These are phyloP conservation scores for Leptographium procerum DNA, from an alignment of 2,329 filamentous ascomycete genomes.

Conservation along the genomic window DNA sequence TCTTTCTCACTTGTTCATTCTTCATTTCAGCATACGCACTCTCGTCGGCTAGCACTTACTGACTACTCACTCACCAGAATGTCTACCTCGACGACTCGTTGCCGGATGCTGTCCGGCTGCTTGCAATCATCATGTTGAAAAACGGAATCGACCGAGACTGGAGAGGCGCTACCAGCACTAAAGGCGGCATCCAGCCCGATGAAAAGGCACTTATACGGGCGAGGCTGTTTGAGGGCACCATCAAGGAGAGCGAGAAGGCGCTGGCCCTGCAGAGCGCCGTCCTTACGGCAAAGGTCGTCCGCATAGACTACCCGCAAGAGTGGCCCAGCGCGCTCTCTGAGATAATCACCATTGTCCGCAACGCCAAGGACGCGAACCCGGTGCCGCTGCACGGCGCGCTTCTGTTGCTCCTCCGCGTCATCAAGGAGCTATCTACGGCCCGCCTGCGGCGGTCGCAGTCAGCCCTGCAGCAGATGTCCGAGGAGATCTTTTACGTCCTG, in stretches of 20 bases:
- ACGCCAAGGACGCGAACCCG: slow-evolving; percentile 44
- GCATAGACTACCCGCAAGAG: slow-evolving; percentile 79
- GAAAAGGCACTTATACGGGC: slow-evolving; percentile 70
- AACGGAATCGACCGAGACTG: slow-evolving; percentile 95
- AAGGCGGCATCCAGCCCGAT: slow-evolving; percentile 57
- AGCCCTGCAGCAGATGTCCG: slow-evolving; percentile 64
- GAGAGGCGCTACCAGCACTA: slow-evolving; percentile 47
- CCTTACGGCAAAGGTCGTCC: slow-evolving; percentile 74
- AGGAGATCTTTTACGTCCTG: slow-evolving; percentile 73
- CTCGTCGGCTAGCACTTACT: no score
- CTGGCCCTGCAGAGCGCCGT: slow-evolving; percentile 83
- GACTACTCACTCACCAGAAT: slow-evolving; percentile 37
- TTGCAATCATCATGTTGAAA: slow-evolving; percentile 88
- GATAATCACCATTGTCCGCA: slow-evolving; percentile 55
- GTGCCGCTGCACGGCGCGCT: slow-evolving; percentile 61
- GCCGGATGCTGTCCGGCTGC: slow-evolving; percentile 68
- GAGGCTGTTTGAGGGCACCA: slow-evolving; percentile 62
- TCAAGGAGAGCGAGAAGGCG: slow-evolving; percentile 62
- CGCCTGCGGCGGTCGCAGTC: slow-evolving; percentile 64
- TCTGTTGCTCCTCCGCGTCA: slow-evolving; percentile 68
- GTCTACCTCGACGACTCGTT: slow-evolving; percentile 72
- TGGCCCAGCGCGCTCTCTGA: slow-evolving; percentile 58
- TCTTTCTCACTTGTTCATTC: not conserved
- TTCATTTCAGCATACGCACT: not conserved
- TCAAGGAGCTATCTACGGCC: slow-evolving; percentile 82